Evolutionary conservation across 768 basidiomycete species (phyloP), one percentile per base, ranked within the genome.

Genomic region (Leucosporidium creatinivorum): DNA sequence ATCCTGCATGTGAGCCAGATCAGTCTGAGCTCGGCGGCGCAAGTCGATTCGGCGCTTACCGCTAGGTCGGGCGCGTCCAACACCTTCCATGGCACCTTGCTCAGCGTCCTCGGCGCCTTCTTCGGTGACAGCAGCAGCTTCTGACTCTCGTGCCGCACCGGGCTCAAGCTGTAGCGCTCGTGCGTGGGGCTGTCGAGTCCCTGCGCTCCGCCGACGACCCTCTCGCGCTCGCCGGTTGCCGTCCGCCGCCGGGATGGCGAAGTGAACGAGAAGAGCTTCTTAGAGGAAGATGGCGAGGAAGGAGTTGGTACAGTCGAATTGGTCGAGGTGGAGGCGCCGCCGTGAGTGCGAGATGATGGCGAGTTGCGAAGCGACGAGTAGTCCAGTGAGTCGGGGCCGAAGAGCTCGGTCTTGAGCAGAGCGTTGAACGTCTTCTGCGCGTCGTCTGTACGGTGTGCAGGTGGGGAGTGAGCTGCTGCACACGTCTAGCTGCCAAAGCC

Each of bases 51-150:
- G 44, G 28, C 61, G 79, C 79, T 48, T 47, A 60, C 59, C 33
- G 92, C 91, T 18, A 99, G 85, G 63, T 98, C 93, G 0, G 94
- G 96, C 12, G 94, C 94, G 76, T 99, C 94, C 44, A 98, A 84
- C 21, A 97, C 94, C 66, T 96, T 86, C 80, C 94, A 98, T 3
- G 94, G 94, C 0, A 93, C 96, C 78, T 94, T 93, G 80, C 88
- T 88, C 2, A 97, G 89, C 66, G 82, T 86, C 54, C 94, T 85
- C 10, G 89, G 84, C 66, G 87, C 83, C 59, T 89, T 85, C 33
- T 89, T 83, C 0, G 93, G 92, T 63, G 87, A 89, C 69, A 93
- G 85, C 55, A 99, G 85, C 21, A 96, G 82, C 60, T 83, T 83
- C 31, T 90, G 86, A 71, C 87, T 90, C 74, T 88, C 87, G 52